These are phyloP conservation scores for Thelephora aurantiotincta DNA, from an alignment of 768 basidiomycete genomes.

Conservation along the genomic window DNA sequence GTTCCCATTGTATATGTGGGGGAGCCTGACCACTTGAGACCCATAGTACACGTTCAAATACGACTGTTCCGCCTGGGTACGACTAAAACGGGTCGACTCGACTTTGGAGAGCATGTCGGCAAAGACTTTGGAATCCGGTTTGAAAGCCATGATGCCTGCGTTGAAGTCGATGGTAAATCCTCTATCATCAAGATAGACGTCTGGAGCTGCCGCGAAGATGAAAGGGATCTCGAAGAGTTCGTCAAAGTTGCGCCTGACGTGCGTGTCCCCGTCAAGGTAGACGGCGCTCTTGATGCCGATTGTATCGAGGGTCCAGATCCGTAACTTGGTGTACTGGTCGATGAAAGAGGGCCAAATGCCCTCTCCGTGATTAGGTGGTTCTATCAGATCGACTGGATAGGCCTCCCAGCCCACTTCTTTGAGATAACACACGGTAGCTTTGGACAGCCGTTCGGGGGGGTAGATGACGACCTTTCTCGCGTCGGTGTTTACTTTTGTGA, in stretches of 20 bases:
- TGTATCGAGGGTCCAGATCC: conserved; percentile 24
- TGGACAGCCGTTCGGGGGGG: conserved; percentile 22
- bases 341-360: conserved; percentile 21
- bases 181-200: conserved; percentile 17
- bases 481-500: conserved; percentile 16
- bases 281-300: conserved; percentile 19
- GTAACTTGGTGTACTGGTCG: conserved; percentile 31
- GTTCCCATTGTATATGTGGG: conserved; percentile 28
- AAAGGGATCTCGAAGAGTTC: conserved; percentile 29
- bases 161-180: conserved; percentile 25
- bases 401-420: conserved; percentile 25
- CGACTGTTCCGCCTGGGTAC: conserved; percentile 24
- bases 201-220: conserved; percentile 27
- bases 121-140: conserved; percentile 18
- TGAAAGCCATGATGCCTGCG: conserved; percentile 24
- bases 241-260: conserved; percentile 27
- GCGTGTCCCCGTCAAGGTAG: conserved; percentile 30
- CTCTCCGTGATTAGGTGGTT: conserved; percentile 23
- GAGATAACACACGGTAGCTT: conserved; percentile 24
- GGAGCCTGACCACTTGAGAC: conserved; percentile 20
- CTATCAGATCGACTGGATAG: conserved; percentile 20
- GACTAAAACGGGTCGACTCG: conserved; percentile 17
- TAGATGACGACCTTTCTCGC: conserved; percentile 20
- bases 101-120: conserved; percentile 17
- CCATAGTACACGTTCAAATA: conserved; percentile 28